Base-by-base conservation (phyloP, 2,329 filamentous ascomycete species). In the Trichoderma sp. region DNA sequence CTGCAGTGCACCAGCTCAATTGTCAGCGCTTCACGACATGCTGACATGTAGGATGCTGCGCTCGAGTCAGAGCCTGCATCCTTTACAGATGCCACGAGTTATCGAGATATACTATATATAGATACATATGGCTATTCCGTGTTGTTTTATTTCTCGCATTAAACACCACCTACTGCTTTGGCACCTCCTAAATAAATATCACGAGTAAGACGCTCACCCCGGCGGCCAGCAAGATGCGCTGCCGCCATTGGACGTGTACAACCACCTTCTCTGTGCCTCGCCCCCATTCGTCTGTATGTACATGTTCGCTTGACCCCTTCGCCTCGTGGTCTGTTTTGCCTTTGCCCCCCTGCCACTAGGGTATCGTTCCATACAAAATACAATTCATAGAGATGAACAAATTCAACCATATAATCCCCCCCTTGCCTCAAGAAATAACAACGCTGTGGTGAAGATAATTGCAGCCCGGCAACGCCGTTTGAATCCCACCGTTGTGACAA, bases 281-380 rank as follows among this genome's bases (percentile, higher is more conserved):
- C 58, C 36, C 62, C 58, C 32, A 47, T 56, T n/a, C 34, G n/a
- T 43, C 60, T 57, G 58, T 63, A 66, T 71, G 56, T 69, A 72
- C 47, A 66, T 53, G 47, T 53, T 53, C 47, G 47, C 21, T 53
- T 53, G 47, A 53, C 47, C 47, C 47, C n/a, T 24, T 53, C 28
- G 32, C 47, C 47, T 72, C 64, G 18, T 63, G 12, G 64, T 56
- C 47, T 9, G 39, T 58, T 67, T 67, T 57, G 51, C 64, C 57
- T 70, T 71, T 69, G 53, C 64, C 72, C 70, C 70, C 56, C 62
- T 64, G 28, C 68, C 28, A 53, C 71, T 70, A 64, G 71, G 71
- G 71, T 72, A 72, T 72, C 71, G 58, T 72, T 61, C 71, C 66
- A 70, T 72, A 70, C 15, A 60, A 63, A 62, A 62, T 51, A 72